phyloP scores from a whole-genome alignment of 139 green algal species.

The Trebouxia sp. region DNA sequence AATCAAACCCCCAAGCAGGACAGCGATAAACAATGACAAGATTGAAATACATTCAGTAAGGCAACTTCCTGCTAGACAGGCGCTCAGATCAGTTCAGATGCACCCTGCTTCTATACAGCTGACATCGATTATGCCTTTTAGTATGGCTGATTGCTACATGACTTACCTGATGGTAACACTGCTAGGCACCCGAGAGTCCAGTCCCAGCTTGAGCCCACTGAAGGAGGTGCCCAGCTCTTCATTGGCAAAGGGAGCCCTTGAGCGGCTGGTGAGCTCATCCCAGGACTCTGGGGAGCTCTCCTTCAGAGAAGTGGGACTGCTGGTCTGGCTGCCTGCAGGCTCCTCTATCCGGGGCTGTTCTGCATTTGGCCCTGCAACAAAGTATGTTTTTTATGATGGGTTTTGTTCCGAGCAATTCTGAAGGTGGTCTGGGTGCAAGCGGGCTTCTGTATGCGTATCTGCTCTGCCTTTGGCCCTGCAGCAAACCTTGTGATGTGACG shows the following conservation, averaged over 20 bases:
- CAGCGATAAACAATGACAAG: too few relatives aligned
- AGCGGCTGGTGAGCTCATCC: not conserved
- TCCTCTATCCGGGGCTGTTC: not conserved
- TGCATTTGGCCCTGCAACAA: not conserved
- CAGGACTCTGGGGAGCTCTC: not conserved
- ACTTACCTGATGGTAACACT: slow-evolving; percentile 26
- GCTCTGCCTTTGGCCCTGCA: not conserved
- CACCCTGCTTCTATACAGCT: too few relatives aligned
- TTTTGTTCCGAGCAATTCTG: too few relatives aligned
- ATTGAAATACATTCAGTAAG: too few relatives aligned
- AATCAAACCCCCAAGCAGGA: too few relatives aligned
- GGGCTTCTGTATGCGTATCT: not conserved
- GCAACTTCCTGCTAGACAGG: too few relatives aligned
- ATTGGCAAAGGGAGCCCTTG: slow-evolving; percentile 1
- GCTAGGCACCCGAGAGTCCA: not conserved
- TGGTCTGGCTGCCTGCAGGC: not conserved
- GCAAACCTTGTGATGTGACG: too few relatives aligned
- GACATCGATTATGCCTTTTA: too few relatives aligned
- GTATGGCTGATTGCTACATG: not conserved
- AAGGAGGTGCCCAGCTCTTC: slow-evolving; percentile 23
- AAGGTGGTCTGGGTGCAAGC: not conserved
- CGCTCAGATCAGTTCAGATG: too few relatives aligned
- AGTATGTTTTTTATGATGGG: too few relatives aligned
- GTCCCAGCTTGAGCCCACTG: slow-evolving; percentile 11
- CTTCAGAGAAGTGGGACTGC: slow-evolving; percentile 17